Percentiles rank a stretch among this genome's conserved stretches.
phyloP scores from a whole-genome alignment of 2,329 filamentous ascomycete genomes.

The Pyrenophora graminea region DNA sequence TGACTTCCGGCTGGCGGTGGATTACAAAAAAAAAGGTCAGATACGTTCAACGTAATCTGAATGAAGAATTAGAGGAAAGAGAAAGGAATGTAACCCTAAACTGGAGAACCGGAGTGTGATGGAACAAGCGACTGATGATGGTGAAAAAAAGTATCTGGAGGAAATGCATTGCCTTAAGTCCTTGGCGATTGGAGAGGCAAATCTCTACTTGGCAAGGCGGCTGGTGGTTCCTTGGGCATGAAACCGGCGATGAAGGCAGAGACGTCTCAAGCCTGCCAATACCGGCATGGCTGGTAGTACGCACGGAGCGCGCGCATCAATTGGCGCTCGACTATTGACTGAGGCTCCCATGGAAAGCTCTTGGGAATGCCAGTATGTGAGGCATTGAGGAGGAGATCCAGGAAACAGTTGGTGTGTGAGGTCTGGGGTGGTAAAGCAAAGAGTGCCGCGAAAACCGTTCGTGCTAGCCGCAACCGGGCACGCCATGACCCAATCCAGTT shows the following conservation, averaged over 20 bases:
- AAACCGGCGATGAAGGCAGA: conserved; percentile 48
- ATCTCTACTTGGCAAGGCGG: conserved; percentile 33
- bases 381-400: conserved; percentile 36
- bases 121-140: conserved; percentile 41
- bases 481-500: conserved; percentile 17
- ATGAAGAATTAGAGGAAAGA: conserved; percentile 42
- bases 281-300: conserved; percentile 31
- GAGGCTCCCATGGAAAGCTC: conserved; percentile 35
- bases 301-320: conserved; percentile 34
- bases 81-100: conserved; percentile 50
- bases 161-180: conserved; percentile 32
- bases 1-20: conserved; percentile 46
- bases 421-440: conserved; percentile 31
- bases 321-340: conserved; percentile 32
- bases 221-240: conserved; percentile 43
- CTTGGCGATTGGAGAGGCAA: conserved; percentile 41
- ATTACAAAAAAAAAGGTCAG: conserved; percentile 43
- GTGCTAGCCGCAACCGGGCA: conserved; percentile 21
- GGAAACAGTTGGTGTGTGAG: conserved; percentile 45
- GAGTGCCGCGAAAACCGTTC: conserved; percentile 26
- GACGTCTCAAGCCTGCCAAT: conserved; percentile 43
- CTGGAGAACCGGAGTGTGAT: conserved; percentile 32
- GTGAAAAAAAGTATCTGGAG: conserved; percentile 33
- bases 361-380: conserved; percentile 28
- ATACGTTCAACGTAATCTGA: conserved; percentile 50